phyloP scores from a whole-genome alignment of 805 yeast species.

The Cephaloascus fragrans region DNA sequence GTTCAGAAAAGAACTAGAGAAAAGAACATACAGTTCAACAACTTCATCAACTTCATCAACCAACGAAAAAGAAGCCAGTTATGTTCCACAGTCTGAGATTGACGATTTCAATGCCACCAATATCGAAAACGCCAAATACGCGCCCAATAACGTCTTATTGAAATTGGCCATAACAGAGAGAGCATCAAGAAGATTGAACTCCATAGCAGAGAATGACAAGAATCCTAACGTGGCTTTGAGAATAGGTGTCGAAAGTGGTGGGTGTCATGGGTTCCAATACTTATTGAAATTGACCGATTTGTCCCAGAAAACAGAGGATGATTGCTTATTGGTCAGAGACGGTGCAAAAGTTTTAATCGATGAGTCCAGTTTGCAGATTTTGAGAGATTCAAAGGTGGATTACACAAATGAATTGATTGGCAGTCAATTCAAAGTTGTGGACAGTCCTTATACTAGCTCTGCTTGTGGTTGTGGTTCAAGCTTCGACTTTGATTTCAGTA shows the following conservation, averaged over 20 bases:
- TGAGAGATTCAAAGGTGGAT: slow-evolving; percentile 80
- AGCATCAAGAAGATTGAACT: slow-evolving; percentile 43
- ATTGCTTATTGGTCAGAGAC: slow-evolving; percentile 53
- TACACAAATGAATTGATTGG: slow-evolving; percentile 92
- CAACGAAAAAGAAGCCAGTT: not conserved
- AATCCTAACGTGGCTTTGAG: slow-evolving; percentile 57
- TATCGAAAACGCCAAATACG: slow-evolving; percentile 17
- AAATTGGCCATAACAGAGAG: slow-evolving; percentile 35
- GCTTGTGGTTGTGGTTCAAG: slow-evolving; percentile 38
- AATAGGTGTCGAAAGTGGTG: slow-evolving; percentile 86
- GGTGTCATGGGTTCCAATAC: slow-evolving; percentile 97
- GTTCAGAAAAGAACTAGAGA: not conserved
- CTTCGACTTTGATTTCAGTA: slow-evolving; percentile 38
- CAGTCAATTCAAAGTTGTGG: slow-evolving; percentile 83
- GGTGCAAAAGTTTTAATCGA: slow-evolving; percentile 74
- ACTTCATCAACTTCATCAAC: not conserved
- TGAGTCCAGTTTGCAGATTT: slow-evolving; percentile 65
- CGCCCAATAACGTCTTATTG: slow-evolving; percentile 23
- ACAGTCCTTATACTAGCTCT: slow-evolving; percentile 72
- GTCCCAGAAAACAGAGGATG: slow-evolving; percentile 7
- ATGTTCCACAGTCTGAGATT: not conserved
- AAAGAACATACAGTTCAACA: not conserved
- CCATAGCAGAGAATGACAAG: slow-evolving; percentile 41
- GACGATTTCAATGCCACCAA: slow-evolving; percentile 18
- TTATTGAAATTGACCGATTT: slow-evolving; percentile 51